Conservation (phyloP, 176 grass and related monocot species). For the Aegilops tauschii region DNA sequence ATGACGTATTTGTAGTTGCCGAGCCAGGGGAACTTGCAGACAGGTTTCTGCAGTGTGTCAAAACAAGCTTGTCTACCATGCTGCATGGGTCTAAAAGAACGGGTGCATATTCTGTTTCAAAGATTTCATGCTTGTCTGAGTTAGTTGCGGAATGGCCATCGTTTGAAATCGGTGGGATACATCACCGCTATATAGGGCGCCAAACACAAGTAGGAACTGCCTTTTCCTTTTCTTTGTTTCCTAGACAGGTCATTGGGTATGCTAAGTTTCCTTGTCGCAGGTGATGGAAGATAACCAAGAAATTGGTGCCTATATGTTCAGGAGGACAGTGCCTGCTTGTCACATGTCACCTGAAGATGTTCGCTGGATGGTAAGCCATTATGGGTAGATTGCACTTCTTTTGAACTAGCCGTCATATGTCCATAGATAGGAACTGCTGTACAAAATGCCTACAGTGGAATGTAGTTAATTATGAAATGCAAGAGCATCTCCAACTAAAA, state of each 20-base stretch:
- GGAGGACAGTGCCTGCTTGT: constrained; percentile 82
- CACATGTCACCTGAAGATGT: constrained; percentile 94
- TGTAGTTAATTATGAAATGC: background rate
- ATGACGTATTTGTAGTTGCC: constrained; percentile 98
- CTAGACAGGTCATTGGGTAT: constrained; percentile 5
- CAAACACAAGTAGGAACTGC: constrained; percentile 83
- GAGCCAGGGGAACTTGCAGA: constrained; percentile 94
- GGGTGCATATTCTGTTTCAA: constrained; percentile 71
- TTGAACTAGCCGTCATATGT: constrained; percentile 27
- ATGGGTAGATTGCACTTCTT: background rate
- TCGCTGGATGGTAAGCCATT: constrained; percentile 84
- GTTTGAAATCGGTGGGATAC: constrained; percentile 87
- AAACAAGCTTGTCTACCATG: constrained; percentile 65
- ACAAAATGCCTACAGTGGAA: background rate
- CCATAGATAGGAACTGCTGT: background rate
- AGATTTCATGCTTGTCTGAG: constrained; percentile 75
- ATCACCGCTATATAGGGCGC: constrained; percentile 91
- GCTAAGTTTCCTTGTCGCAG: constrained; percentile 39
- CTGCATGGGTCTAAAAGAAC: constrained; percentile 65
- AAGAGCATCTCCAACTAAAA: background rate
- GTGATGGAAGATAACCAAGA: constrained; percentile 99
- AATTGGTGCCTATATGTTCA: constrained; percentile 98
- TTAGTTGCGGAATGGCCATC: constrained; percentile 83
- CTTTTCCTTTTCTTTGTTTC: constrained; percentile 14
- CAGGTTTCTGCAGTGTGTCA: constrained; percentile 88